phyloP scores from a whole-genome alignment of 2,329 filamentous ascomycete genomes.

The Aspergillus sojae region DNA sequence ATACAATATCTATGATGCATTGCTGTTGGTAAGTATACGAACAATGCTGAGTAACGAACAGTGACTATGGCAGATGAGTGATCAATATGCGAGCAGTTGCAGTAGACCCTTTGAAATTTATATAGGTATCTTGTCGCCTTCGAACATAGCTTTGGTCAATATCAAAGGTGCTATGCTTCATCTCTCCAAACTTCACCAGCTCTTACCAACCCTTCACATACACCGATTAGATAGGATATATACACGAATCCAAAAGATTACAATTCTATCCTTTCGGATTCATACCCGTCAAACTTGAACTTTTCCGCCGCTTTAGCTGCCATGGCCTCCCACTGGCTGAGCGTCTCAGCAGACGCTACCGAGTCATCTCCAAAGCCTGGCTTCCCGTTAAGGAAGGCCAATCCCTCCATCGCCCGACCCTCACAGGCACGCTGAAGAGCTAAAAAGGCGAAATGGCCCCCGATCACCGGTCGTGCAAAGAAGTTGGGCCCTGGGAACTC shows the following conservation, averaged over 20 bases:
- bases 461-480: conserved; percentile 80
- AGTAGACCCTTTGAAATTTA: neutral
- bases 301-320: conserved; percentile 29
- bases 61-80: neutral
- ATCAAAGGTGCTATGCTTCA: neutral
- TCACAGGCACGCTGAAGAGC: conserved; percentile 79
- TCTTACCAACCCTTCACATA: neutral
- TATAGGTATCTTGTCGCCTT: neutral
- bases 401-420: conserved; percentile 63
- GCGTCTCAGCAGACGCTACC: conserved; percentile 19
- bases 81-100: neutral
- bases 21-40: neutral
- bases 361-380: conserved; percentile 16
- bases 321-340: conserved; percentile 20
- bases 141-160: neutral
- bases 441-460: conserved; percentile 83
- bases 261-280: conserved; percentile 28
- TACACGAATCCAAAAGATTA: conserved; percentile 7
- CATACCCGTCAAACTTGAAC: conserved; percentile 17
- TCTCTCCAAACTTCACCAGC: neutral
- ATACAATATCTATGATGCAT: neutral
- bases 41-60: neutral
- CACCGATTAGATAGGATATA: neutral
- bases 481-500: conserved; percentile 75
- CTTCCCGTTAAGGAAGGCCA: conserved; percentile 51